Evolutionary conservation across 2,329 filamentous ascomycete genomes (phyloP), one percentile per base, ranked within the genome.

Genomic region (Colletotrichum plurivorum): DNA sequence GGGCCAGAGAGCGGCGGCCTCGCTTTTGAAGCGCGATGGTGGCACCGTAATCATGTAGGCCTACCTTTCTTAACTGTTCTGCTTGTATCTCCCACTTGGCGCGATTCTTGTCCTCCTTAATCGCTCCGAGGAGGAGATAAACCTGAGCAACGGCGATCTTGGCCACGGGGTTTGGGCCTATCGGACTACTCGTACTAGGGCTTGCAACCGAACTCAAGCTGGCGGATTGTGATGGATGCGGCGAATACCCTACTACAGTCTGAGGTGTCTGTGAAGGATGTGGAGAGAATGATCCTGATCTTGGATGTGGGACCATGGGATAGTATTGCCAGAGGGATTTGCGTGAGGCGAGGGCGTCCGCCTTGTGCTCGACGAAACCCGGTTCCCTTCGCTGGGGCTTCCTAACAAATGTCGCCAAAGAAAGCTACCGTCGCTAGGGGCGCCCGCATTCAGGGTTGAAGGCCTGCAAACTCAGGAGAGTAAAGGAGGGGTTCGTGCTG

Each of bases 81-180:
- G 91, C 92, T 84, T 97, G 95, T 73, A 91, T 87, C 81, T 97
- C 94, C 92, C 94, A 97, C 93, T 97, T 97, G 77, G 89, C 89
- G 78, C 92, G 90, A 78, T 90, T 94, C 83, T 94, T 94, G 80
- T 97, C 95, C 84, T 98, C 94, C 81, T 96, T 98, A 78, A 98
- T 92, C 41, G 94, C 94, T 83, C 95, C 96, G 73, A 99, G 88
- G 67, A 99, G 89, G 73, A 99, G 90, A 83, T 96, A 97, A 73
- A 98, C 91, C 85, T 99, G 96, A 73, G 96, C 94, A 77, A 97
- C 92, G 76, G 96, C 94, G 80, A 99, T 96, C 84, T 97, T 98
- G 71, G 93, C 93, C 75, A 98, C 87, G 78, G 91, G 92, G 78
- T 82, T 89, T 73, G 83, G 85, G 80, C 87, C 87, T 76, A 87